Percentiles rank a stretch among this genome's conserved stretches.
These are phyloP conservation scores for Wilhelminamyces savonicus DNA, from an alignment of 805 yeast species.

Conservation along the genomic window DNA sequence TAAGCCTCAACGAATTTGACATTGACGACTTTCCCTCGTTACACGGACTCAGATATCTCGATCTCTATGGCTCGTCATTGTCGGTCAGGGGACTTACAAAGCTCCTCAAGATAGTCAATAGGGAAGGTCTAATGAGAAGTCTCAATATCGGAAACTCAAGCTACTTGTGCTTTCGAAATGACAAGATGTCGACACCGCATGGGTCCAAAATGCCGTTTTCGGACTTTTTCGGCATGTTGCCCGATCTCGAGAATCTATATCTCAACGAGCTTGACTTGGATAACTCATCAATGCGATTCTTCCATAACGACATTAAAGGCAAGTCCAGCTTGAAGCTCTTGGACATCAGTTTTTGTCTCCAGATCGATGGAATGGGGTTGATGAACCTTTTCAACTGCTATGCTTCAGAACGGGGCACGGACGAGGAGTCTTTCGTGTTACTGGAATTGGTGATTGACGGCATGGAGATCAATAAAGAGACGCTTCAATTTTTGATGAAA, in stretches of 20 bases:
- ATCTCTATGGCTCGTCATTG: conserved; percentile 13
- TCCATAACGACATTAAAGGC: conserved; percentile 18
- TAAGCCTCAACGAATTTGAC: conserved; percentile 21
- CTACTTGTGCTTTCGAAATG: conserved; percentile 8
- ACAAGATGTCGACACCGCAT: conserved; percentile 2
- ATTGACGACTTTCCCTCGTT: conserved; percentile 18
- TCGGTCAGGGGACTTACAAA: conserved; percentile 7
- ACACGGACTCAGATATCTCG: conserved; percentile 18
- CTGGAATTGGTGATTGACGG: conserved; percentile 27
- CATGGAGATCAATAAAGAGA: conserved; percentile 21
- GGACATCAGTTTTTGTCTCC: conserved; percentile 31
- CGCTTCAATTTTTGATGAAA: conserved; percentile 14
- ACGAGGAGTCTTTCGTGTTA: conserved; percentile 7
- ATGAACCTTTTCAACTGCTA: conserved; percentile 20
- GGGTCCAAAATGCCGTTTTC: conserved; percentile 6
- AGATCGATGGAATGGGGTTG: conserved; percentile 33
- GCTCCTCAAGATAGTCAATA: conserved; percentile 5
- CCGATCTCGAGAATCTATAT: conserved; percentile 14
- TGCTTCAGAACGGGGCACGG: no score
- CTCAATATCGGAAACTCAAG: conserved; percentile 9
- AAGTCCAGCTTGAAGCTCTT: conserved; percentile 14
- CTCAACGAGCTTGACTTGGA: conserved; percentile 33
- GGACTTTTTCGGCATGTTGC: conserved; percentile 14
- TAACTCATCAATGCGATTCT: conserved; percentile 22
- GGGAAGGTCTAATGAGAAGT: conserved; percentile 1